Evolutionary conservation across 1,284 basidiomycete species (phyloP).

Genomic region (Heterobasidion irregulare): DNA sequence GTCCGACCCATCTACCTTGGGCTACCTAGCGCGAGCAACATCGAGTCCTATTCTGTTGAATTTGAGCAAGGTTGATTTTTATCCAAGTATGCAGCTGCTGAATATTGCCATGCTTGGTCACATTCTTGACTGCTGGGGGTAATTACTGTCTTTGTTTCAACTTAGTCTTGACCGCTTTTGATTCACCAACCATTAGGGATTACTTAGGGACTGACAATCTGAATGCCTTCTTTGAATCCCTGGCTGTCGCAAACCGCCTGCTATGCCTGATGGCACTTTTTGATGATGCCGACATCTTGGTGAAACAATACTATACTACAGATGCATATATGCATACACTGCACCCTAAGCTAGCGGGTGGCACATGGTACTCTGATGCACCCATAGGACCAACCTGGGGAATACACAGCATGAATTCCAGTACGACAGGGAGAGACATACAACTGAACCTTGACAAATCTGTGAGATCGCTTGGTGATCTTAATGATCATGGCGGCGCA

Average conservation of each 20-base stretch:
- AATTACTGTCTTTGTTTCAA: background rate
- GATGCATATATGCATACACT: constrained; percentile 4
- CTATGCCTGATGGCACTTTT: background rate
- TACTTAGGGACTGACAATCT: constrained; percentile 4
- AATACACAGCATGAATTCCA: too few species aligned
- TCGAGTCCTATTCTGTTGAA: constrained; percentile 1
- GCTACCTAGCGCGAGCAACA: constrained; percentile 3
- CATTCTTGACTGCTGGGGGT: background rate
- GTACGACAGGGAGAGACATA: too few species aligned
- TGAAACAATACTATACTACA: background rate
- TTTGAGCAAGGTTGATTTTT: constrained; percentile 9
- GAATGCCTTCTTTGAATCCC: background rate
- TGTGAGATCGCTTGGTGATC: too few species aligned
- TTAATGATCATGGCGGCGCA: too few species aligned
- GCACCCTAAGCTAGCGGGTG: background rate
- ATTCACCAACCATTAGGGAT: background rate
- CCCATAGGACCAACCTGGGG: background rate
- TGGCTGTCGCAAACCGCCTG: background rate
- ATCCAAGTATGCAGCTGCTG: background rate
- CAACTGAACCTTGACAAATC: too few species aligned
- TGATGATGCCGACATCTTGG: background rate
- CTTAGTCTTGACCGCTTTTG: too few species aligned
- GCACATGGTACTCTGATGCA: background rate
- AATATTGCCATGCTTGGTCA: background rate
- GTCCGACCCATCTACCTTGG: constrained; percentile 7